These are phyloP conservation scores for Phyllosticta citrichinensis DNA, from an alignment of 2,329 filamentous ascomycete species.

Conservation along the genomic window DNA sequence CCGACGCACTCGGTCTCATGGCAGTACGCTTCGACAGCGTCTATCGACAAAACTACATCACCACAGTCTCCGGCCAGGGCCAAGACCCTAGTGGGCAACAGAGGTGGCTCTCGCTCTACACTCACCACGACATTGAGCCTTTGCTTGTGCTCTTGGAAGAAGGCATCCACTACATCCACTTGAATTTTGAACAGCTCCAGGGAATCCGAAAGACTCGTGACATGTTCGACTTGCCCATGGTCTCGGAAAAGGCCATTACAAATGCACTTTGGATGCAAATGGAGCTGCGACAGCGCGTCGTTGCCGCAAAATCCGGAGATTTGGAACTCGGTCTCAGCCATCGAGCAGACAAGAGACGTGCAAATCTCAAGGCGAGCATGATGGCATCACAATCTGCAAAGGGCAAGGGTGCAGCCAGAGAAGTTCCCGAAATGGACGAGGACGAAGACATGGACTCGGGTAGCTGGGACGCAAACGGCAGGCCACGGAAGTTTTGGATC, in stretches of 20 bases:
- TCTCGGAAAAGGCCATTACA: constrained; percentile 45
- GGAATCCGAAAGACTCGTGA: constrained; percentile 43
- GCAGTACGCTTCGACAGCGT: constrained; percentile 44
- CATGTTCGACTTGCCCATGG: constrained; percentile 43
- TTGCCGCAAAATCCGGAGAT: constrained; percentile 42
- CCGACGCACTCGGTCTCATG: constrained; percentile 38
- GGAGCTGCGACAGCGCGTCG: constrained; percentile 44
- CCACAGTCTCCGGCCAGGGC: constrained; percentile 17
- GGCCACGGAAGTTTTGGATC: constrained; percentile 48
- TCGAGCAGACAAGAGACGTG: constrained; percentile 21
- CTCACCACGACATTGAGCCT: constrained; percentile 44
- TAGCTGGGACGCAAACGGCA: constrained; percentile 45
- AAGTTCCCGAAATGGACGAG: constrained; percentile 15
- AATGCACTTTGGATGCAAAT: constrained; percentile 50
- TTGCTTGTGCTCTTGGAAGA: constrained; percentile 47
- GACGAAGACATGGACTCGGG: constrained; percentile 34
- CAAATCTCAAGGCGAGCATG: not conserved
- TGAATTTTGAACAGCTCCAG: constrained; percentile 49
- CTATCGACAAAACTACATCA: constrained; percentile 37
- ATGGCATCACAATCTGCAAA: constrained; percentile 21
- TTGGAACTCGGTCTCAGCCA: constrained; percentile 44
- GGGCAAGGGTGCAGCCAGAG: constrained; percentile 31
- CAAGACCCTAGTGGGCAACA: constrained; percentile 33
- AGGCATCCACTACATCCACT: constrained; percentile 50
- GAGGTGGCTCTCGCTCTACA: constrained; percentile 43